phyloP scores from a whole-genome alignment of 305 asterid species.

The Nicotiana rustica region DNA sequence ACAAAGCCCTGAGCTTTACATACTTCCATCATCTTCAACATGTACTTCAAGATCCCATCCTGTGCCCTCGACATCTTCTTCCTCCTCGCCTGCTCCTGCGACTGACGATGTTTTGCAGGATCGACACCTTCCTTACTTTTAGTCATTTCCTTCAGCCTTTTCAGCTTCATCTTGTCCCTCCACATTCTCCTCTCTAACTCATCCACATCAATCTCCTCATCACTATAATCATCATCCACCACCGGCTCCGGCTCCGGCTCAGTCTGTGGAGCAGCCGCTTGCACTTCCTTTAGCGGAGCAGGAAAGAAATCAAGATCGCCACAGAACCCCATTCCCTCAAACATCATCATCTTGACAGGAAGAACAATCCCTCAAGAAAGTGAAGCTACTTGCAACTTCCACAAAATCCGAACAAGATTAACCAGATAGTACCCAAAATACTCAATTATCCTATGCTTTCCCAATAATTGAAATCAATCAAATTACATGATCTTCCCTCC shows the following conservation, averaged over 20 bases:
- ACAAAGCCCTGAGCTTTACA: slow-evolving; percentile 85
- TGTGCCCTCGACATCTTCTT: slow-evolving; percentile 88
- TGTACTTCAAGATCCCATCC: slow-evolving; percentile 81
- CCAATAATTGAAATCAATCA: slow-evolving; percentile 14
- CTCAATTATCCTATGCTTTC: slow-evolving; percentile 12
- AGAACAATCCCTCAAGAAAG: not conserved
- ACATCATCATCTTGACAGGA: slow-evolving; percentile 66
- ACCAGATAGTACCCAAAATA: slow-evolving; percentile 2
- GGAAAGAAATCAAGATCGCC: slow-evolving; percentile 77
- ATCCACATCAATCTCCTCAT: slow-evolving; percentile 81
- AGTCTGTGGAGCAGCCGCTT: slow-evolving; percentile 44
- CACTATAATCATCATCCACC: slow-evolving; percentile 78
- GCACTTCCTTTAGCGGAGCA: slow-evolving; percentile 58
- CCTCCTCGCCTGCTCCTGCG: slow-evolving; percentile 83
- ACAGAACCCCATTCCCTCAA: slow-evolving; percentile 72
- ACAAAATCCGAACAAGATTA: not conserved
- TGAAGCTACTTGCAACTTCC: not conserved
- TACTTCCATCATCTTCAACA: slow-evolving; percentile 85
- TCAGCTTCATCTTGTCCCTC: slow-evolving; percentile 79
- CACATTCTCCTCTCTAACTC: slow-evolving; percentile 89
- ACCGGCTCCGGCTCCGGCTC: slow-evolving; percentile 48
- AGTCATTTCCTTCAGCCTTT: slow-evolving; percentile 70
- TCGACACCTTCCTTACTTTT: slow-evolving; percentile 59
- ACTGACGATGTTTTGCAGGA: slow-evolving; percentile 60
- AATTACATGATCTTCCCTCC: slow-evolving; percentile 43